Evolutionary conservation across 2,329 filamentous ascomycete genomes (phyloP), one percentile per base, ranked within the genome.

Genomic region (Scytalidium lignicola): DNA sequence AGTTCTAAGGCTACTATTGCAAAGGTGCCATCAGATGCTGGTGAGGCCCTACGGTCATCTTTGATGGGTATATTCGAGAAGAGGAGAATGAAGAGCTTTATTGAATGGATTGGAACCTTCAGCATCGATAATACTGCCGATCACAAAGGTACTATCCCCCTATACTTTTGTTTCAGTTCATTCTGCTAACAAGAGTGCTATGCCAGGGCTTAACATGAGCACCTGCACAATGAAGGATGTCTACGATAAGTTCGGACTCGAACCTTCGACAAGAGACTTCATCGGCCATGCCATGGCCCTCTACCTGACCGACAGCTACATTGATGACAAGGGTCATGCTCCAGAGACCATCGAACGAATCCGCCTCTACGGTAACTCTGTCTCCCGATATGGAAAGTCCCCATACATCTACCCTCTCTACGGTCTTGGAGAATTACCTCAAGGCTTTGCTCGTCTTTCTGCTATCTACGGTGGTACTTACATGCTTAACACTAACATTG

Each of bases 391-490:
- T 72, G 93, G 93, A 72, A 97, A 96, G 74, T 97, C 91, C 12
- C 95, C 93, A 42, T 99, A 97, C 77, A 97, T 99, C 75, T 99
- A 99, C 78, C 95, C 93, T 44, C 84, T 97, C 26, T 99, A 99
- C 74, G 93, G 93, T 54, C 83, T 99, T 44, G 93, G 88, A 67
- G 93, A 99, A 75, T 86, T 99, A 49, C 95, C 93, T 29, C 93
- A 99, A 73, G 92, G 92, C 52, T 99, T 99, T 64, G 93, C 93
- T 55, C 91, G 93, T 70, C 82, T 99, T 48, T 96, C 91, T 39
- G 93, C 93, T 69, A 97, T 99, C 72, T 97, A 99, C 67, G 93
- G 93, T 57, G 93, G 93, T 61, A 99, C 93, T 45, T 99, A 99
- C 75, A 99, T 99, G 91, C 85, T 99, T 64, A 97, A 97, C 78